Evolutionary conservation across 2,329 filamentous ascomycete genomes (phyloP).

Genomic region (Colletotrichum orchidophilum): DNA sequence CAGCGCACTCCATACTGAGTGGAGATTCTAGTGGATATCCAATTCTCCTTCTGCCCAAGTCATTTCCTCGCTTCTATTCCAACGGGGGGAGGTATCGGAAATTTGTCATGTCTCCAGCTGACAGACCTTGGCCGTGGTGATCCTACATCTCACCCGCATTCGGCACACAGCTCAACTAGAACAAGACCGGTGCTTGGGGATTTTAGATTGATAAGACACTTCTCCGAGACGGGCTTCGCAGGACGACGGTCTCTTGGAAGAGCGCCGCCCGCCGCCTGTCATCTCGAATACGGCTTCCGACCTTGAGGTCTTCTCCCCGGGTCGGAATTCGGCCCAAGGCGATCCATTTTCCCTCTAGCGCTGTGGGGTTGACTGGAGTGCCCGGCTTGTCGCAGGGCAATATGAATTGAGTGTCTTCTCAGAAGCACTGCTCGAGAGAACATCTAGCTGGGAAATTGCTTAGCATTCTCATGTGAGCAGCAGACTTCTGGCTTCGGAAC

Average conservation of each 20-base stretch:
- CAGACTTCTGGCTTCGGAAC: neutral
- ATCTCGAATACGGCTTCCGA: neutral
- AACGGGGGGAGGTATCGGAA: neutral
- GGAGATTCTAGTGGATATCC: conserved; percentile 6
- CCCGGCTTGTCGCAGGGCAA: too few species aligned
- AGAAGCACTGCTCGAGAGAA: neutral
- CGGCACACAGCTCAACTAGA: neutral
- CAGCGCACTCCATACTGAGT: neutral
- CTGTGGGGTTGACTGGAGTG: neutral
- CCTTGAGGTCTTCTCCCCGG: fast-evolving
- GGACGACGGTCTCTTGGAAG: conserved; percentile 5
- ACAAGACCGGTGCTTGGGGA: conserved; percentile 6
- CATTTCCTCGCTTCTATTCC: neutral
- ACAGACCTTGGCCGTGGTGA: neutral
- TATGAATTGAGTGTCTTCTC: neutral
- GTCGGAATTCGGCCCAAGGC: neutral
- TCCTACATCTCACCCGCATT: conserved; percentile 14
- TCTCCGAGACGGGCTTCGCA: neutral
- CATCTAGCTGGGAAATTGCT: too few species aligned
- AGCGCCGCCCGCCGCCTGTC: neutral
- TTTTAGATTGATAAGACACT: conserved; percentile 6
- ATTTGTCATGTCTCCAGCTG: neutral
- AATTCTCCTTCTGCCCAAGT: neutral
- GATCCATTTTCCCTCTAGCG: conserved; percentile 3
- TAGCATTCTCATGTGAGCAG: neutral